These are phyloP conservation scores for Phytopythium chamaehyphon DNA, from an alignment of 352 stramenopile species.

Conservation along the genomic window DNA sequence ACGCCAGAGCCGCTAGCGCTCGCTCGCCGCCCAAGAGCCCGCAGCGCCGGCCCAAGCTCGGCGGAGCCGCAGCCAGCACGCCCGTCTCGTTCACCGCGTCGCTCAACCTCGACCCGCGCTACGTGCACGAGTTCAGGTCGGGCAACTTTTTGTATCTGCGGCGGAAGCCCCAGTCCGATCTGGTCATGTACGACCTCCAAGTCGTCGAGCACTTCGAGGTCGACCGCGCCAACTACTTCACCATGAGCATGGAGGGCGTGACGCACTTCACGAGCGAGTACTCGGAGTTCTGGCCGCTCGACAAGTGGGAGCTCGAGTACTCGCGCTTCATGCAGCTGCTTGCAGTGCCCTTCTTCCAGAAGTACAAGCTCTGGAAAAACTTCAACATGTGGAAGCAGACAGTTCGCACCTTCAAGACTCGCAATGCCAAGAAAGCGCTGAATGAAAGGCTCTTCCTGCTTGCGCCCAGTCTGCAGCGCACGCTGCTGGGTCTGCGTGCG, in stretches of 20 bases:
- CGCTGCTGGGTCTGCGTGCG: conserved; percentile 67
- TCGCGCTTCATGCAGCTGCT: conserved; percentile 89
- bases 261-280: conserved; percentile 89
- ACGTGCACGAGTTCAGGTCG: conserved; percentile 68
- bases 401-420: conserved; percentile 85
- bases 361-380: conserved; percentile 93
- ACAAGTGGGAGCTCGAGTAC: conserved; percentile 94
- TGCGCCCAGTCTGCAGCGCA: conserved; percentile 75
- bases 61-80: conserved; percentile 8
- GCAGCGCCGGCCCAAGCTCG: not conserved
- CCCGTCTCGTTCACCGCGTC: conserved; percentile 68
- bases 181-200: conserved; percentile 82
- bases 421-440: conserved; percentile 76
- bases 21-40: conserved; percentile 21
- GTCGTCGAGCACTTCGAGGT: conserved; percentile 82
- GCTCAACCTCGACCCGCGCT: conserved; percentile 66
- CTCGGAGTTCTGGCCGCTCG: conserved; percentile 90
- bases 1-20: not conserved
- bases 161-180: conserved; percentile 54
- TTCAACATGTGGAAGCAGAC: conserved; percentile 92
- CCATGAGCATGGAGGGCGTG: conserved; percentile 89
- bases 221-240: conserved; percentile 90
- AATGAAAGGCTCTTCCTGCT: conserved; percentile 88
- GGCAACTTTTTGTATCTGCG: conserved; percentile 84
- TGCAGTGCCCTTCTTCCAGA: conserved; percentile 89